A percentile compares a stretch with the other conserved stretches of the same genome.
Evolutionary conservation across 2,329 filamentous ascomycete genomes (phyloP).

Genomic region (Verticillium nubilum): DNA sequence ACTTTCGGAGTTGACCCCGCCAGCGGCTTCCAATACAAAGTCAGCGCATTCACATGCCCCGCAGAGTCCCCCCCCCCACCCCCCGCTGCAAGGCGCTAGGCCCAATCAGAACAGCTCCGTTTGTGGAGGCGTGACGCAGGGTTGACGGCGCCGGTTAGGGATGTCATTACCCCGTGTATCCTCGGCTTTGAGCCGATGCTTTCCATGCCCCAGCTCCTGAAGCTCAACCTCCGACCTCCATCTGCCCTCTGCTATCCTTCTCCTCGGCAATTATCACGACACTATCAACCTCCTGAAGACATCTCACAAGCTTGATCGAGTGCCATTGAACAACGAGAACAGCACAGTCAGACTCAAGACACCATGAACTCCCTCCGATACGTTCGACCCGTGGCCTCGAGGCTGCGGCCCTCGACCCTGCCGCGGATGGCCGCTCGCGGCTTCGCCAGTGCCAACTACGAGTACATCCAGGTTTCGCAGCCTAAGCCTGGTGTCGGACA

Average conservation of each 20-base stretch:
- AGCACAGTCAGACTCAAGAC: not conserved
- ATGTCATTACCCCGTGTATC: conserved; percentile 3
- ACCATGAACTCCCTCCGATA: conserved; percentile 50
- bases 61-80: no score
- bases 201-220: not conserved
- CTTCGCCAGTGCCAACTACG: conserved; percentile 55
- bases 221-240: not conserved
- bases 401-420: conserved; percentile 52
- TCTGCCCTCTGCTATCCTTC: not conserved
- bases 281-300: not conserved
- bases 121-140: not conserved
- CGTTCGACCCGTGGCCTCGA: conserved; percentile 55
- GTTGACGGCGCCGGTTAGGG: not conserved
- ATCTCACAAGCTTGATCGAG: not conserved
- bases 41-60: no score
- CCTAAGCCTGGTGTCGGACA: conserved; percentile 87
- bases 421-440: conserved; percentile 52
- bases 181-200: conserved; percentile 5
- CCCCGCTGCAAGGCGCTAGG: not conserved
- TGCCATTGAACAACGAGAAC: not conserved
- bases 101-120: not conserved
- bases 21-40: no score
- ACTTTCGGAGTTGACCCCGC: no score
- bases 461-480: conserved; percentile 75
- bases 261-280: not conserved